Evolutionary conservation across 169 alveolate genomes (phyloP), one percentile per base, ranked within the genome.

Genomic region (Plasmodium billcollinsi): DNA sequence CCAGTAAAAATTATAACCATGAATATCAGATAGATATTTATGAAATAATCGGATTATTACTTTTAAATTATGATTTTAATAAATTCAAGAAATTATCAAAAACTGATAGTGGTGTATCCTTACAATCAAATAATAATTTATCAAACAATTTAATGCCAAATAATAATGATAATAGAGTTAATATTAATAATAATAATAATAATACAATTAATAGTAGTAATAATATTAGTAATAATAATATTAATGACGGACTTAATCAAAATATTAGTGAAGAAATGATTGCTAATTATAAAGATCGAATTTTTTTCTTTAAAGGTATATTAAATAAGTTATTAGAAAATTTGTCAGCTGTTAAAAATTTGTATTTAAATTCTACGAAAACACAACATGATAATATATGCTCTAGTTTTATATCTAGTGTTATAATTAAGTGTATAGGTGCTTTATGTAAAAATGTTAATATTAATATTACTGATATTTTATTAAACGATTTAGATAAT

Each of bases 391-490:
- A 33, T 43, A 69, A 21, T 15, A 18, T 83, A 20, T 83, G 91
- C 18, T 14, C 70, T 5, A 83, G 91, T 49, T 83, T 83, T 62
- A 83, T 73, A n/a, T 67, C 74, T 49, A 83, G 91, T 70, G 73
- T 83, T 21, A 54, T 83, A n/a, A 83, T 83, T 18, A 83, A 61
- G 56, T 83, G 91, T 11, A 83, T 83, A 7, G 91, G 91, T 15
- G 91, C 91, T 8, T 63, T 83, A 56, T 83, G 91, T 43, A 83
- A 83, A 83, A 83, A 83, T 83, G 85, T 83, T 33, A 83, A 83
- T 83, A 70, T 83, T 2, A 67, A 39, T 33, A 83, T 83, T 63
- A 70, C 85, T 2, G 85, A 70, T 69, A 62, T 43, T 14, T 26
- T 83, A 33, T 47, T 83, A 7, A 83, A 70, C 50, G 91, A 83